Evolutionary conservation across 2,329 filamentous ascomycete genomes (phyloP).

Genomic region (Chalara sp.): DNA sequence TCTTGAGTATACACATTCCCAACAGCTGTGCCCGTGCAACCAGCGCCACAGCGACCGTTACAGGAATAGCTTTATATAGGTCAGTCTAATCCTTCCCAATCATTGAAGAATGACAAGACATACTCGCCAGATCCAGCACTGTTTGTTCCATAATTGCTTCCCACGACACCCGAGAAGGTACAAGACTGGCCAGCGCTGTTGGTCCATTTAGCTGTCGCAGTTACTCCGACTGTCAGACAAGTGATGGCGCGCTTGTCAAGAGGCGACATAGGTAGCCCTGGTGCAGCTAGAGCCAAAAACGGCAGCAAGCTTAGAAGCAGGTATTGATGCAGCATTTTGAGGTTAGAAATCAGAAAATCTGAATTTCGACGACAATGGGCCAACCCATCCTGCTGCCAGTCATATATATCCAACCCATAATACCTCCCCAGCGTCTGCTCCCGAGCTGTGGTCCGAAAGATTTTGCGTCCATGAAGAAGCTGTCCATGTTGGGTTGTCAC

Average conservation of each 20-base stretch:
- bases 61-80: conserved; percentile 36
- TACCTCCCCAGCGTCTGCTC: too few species aligned
- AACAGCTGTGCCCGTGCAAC: conserved; percentile 35
- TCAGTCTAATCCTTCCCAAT: neutral
- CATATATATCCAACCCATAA: too few species aligned
- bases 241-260: conserved; percentile 21
- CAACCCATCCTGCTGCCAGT: too few species aligned
- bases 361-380: too few species aligned
- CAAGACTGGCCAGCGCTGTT: conserved; percentile 36
- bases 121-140: conserved; percentile 35
- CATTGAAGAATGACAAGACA: conserved; percentile 10
- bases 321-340: too few species aligned
- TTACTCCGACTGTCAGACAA: conserved; percentile 33
- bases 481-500: too few species aligned
- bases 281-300: too few species aligned
- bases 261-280: too few species aligned
- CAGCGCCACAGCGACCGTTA: conserved; percentile 41
- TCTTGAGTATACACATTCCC: conserved; percentile 44
- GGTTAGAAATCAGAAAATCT: too few species aligned
- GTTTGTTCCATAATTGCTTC: conserved; percentile 41
- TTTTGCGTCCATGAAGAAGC: too few species aligned
- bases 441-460: too few species aligned
- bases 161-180: conserved; percentile 37
- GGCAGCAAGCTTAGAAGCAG: too few species aligned
- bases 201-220: conserved; percentile 40